Percentiles rank a stretch among this genome's conserved stretches.
Evolutionary conservation across 148 eudicot species (phyloP).

Genomic region (Cornus controversa): DNA sequence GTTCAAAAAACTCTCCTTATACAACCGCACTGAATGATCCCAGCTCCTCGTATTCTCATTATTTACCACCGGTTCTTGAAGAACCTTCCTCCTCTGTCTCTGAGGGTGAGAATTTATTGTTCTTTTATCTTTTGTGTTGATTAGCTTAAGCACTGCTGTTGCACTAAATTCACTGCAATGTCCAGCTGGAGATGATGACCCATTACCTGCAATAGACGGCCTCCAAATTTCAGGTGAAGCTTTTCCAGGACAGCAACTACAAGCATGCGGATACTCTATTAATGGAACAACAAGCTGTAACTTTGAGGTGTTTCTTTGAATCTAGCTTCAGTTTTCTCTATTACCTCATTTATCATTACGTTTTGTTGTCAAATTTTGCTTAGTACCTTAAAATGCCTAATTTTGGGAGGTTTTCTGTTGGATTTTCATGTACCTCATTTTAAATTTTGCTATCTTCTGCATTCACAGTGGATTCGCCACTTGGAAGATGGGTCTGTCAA

Average conservation of each 20-base stretch:
- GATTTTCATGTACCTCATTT: slow-evolving; percentile 9
- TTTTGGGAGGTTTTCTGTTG: background rate
- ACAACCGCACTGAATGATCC: slow-evolving; percentile 58
- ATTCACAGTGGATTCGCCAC: slow-evolving; percentile 85
- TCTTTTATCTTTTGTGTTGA: slow-evolving; percentile 10
- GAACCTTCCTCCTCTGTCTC: slow-evolving; percentile 90
- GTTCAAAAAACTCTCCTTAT: slow-evolving; percentile 49
- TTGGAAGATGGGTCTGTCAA: slow-evolving; percentile 93
- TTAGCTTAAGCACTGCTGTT: slow-evolving; percentile 9
- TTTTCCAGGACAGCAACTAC: slow-evolving; percentile 79
- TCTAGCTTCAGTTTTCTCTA: slow-evolving; percentile 1
- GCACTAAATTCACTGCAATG: slow-evolving; percentile 15
- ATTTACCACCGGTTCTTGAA: slow-evolving; percentile 77
- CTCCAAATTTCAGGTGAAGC: slow-evolving; percentile 96
- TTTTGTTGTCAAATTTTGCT: slow-evolving; percentile 2
- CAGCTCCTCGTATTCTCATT: slow-evolving; percentile 57
- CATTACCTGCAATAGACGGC: slow-evolving; percentile 74
- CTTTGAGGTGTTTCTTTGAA: slow-evolving; percentile 64
- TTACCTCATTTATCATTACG: background rate
- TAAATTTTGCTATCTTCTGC: slow-evolving; percentile 19
- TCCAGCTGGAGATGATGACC: slow-evolving; percentile 90
- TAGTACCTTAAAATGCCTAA: background rate
- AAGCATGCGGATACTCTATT: slow-evolving; percentile 74
- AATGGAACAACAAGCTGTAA: slow-evolving; percentile 95
- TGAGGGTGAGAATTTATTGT: slow-evolving; percentile 52